These are phyloP conservation scores for Pseudoturritis turrita DNA, from an alignment of 345 rosid species.

Conservation along the genomic window DNA sequence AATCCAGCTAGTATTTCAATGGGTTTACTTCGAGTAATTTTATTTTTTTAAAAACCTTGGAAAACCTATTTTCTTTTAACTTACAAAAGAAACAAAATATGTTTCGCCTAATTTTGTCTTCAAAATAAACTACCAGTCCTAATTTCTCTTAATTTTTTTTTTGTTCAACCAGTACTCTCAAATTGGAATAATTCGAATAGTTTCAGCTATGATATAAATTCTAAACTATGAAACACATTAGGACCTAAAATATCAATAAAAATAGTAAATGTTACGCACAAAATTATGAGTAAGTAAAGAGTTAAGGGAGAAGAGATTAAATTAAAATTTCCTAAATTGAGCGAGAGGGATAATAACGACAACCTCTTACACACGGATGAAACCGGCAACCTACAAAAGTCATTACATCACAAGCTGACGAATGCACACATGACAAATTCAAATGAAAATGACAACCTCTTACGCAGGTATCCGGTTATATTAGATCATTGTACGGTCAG, in stretches of 20 bases:
- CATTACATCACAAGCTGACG: background rate
- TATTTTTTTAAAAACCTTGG: no score
- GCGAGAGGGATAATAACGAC: no score
- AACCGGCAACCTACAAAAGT: constrained; percentile 6
- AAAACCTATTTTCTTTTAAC: no score
- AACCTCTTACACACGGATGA: background rate
- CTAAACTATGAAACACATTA: background rate
- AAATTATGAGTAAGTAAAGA: background rate
- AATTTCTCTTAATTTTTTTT: no score
- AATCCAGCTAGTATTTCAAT: no score
- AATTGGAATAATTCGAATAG: no score
- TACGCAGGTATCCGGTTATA: constrained; percentile 12
- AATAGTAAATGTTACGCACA: background rate
- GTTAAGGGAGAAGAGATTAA: background rate
- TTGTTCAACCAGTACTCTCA: no score
- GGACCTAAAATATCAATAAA: background rate
- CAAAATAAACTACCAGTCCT: no score
- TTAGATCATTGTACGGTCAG: constrained; percentile 6
- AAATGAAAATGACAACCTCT: background rate
- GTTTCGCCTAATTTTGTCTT: no score
- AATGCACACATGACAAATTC: background rate
- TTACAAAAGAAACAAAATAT: no score
- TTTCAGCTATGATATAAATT: background rate
- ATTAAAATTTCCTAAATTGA: background rate
- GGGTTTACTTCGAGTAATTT: no score